These are phyloP conservation scores for Eutrema yunnanense DNA, from an alignment of 345 rosid genomes.

Conservation along the genomic window DNA sequence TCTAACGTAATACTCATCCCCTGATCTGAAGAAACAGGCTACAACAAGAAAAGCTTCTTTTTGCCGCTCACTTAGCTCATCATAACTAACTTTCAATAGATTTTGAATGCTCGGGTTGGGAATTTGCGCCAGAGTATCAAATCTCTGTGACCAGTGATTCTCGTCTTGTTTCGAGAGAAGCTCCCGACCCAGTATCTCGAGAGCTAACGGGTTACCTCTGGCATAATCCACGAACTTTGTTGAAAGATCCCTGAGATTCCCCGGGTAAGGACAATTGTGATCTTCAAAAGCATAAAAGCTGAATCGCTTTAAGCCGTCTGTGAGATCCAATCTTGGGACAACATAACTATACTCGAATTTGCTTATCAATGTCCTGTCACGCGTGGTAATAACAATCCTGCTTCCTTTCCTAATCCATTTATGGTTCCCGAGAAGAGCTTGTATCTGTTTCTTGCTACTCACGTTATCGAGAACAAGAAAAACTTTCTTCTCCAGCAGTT, in stretches of 20 bases:
- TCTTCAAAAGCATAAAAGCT: neutral
- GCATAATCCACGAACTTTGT: slow-evolving; percentile 5
- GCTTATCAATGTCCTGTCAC: slow-evolving; percentile 1
- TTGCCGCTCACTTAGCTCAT: slow-evolving; percentile 8
- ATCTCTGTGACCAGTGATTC: slow-evolving; percentile 13
- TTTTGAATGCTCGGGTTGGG: slow-evolving; percentile 1
- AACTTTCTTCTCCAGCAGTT: neutral
- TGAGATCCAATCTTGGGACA: neutral
- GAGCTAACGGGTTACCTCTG: slow-evolving; percentile 29
- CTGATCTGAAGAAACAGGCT: slow-evolving; percentile 26
- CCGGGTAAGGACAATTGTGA: neutral
- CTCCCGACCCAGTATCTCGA: slow-evolving; percentile 24
- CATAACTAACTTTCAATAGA: slow-evolving; percentile 20
- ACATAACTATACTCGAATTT: neutral
- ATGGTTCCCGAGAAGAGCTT: neutral
- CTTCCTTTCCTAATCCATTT: slow-evolving; percentile 9
- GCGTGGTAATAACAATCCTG: neutral
- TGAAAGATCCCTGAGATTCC: neutral
- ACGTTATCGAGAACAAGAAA: slow-evolving; percentile 9
- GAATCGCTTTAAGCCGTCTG: slow-evolving; percentile 9
- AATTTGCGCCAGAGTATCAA: neutral
- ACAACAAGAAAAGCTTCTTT: slow-evolving; percentile 28
- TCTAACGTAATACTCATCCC: neutral
- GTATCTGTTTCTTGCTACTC: neutral
- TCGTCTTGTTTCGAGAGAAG: neutral